Percentiles rank a stretch among this genome's conserved stretches.
Evolutionary conservation across 2,329 filamentous ascomycete species (phyloP).

Genomic region (Clarireedia homoeocarpa): DNA sequence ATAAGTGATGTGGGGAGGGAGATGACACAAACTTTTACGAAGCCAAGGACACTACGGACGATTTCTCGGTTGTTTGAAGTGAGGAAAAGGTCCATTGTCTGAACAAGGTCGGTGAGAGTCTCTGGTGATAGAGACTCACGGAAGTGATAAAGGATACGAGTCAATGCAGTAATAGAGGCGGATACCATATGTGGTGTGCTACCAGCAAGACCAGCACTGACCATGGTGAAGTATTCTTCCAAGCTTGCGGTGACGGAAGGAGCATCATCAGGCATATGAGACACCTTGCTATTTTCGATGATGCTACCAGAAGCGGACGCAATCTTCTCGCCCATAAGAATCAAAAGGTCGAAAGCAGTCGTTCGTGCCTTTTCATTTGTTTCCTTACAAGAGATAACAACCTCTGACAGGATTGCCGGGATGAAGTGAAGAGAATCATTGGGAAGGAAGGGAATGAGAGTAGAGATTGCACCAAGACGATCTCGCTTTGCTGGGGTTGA

Average conservation of each 20-base stretch:
- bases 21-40: constrained; percentile 93
- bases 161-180: constrained; percentile 90
- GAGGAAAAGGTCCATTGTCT: constrained; percentile 93
- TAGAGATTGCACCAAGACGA: constrained; percentile 72
- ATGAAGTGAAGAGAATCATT: constrained; percentile 82
- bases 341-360: constrained; percentile 81
- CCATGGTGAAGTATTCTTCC: constrained; percentile 97
- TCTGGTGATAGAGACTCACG: constrained; percentile 58
- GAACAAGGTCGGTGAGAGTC: constrained; percentile 75
- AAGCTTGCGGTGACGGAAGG: constrained; percentile 71
- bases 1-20: constrained; percentile 74
- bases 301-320: constrained; percentile 53
- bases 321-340: constrained; percentile 82
- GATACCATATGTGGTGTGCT: constrained; percentile 96
- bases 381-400: constrained; percentile 95
- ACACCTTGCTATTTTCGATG: constrained; percentile 80
- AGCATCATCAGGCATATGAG: constrained; percentile 77
- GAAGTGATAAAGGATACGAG: constrained; percentile 90
- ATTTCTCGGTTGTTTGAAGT: constrained; percentile 97
- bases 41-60: constrained; percentile 87
- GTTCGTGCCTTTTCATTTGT: constrained; percentile 92
- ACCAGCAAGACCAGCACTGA: constrained; percentile 88
- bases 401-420: constrained; percentile 81
- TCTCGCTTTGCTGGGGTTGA: constrained; percentile 82
- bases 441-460: constrained; percentile 73